A percentile compares a stretch with the other conserved stretches of the same genome.
phyloP scores from a whole-genome alignment of 2,329 filamentous ascomycete genomes.

The Aureobasidium sp. region DNA sequence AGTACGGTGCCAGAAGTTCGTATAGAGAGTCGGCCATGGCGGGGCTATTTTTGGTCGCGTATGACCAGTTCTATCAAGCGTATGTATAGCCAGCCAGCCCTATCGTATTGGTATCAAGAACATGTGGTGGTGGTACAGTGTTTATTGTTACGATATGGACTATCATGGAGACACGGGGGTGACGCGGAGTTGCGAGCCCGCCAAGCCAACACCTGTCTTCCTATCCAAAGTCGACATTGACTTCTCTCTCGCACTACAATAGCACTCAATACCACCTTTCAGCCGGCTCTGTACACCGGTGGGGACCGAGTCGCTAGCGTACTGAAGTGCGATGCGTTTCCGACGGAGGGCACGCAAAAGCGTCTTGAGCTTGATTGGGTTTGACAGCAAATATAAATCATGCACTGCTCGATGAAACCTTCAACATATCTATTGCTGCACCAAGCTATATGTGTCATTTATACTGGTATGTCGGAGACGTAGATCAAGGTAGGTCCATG shows the following conservation, averaged over 20 bases:
- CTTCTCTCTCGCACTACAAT: neutral
- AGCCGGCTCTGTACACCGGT: too few relatives aligned
- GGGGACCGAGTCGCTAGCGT: too few relatives aligned
- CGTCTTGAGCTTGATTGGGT: neutral
- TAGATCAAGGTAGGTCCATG: neutral
- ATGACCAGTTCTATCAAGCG: neutral
- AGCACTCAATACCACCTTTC: neutral
- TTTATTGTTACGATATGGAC: neutral
- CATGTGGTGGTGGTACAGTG: neutral
- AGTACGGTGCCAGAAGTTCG: slow-evolving; percentile 62
- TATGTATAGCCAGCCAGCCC: neutral
- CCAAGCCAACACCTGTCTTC: slow-evolving; percentile 6
- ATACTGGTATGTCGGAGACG: neutral
- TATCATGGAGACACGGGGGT: neutral
- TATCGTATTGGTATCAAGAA: neutral
- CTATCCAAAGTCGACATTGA: neutral
- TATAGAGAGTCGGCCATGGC: slow-evolving; percentile 56
- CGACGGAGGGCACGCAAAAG: too few relatives aligned
- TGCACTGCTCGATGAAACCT: neutral
- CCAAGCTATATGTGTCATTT: neutral
- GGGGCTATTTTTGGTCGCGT: neutral
- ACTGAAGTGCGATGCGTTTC: neutral
- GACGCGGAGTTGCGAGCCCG: slow-evolving; percentile 2
- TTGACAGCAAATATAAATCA: neutral
- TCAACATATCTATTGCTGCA: too few relatives aligned